Base-by-base conservation (phyloP, 1,284 basidiomycete genomes). In the Sporisorium graminicola region DNA sequence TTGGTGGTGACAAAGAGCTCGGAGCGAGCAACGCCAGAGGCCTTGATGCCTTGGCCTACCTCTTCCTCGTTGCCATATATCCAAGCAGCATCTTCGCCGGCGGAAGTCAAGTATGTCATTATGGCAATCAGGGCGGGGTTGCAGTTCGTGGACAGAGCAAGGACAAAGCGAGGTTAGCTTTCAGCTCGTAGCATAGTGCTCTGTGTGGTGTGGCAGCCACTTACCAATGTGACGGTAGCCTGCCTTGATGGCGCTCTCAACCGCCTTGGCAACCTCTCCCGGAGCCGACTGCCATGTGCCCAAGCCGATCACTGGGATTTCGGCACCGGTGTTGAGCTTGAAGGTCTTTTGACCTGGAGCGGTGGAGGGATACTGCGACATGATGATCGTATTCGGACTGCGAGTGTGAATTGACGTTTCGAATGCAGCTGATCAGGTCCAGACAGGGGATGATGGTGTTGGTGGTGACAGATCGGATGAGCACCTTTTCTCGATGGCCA, bases 1-100 rank as follows among this genome's bases (percentile, higher is more conserved):
- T 95, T 94, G 67, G 91, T 91, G 3, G 93, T 92, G 61, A 95
- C 90, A 85, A 93, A 95, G 64, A 96, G 89, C 74, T 95, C 92
- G 33, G 90, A 89, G 74, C 94, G 89, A 51, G 91, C 90, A 20
- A 95, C 87, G 16, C 88, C 93, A 60, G 91, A 91, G 29, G 89
- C 89, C 42, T 88, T 87, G 84, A 95, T 91, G 31, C 93, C 94
- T 54, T 91, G 79, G 9, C 93, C 94, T 22, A 93, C 93, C 85
- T 94, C 92, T 79, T 90, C 91, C 86, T 95, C 93, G 86, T 95
- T 95, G 47, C 86, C 81, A 67, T 86, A 81, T 27, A 78, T 26
- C 42, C 71, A 77, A 22, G 75, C 72, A 18, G 62, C 64, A 31
- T 78, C n/a, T n/a, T n/a, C n/a, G n/a, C n/a, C n/a, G n/a, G n/a